Base-by-base conservation (phyloP, 2,329 filamentous ascomycete species). In the Corinectria fuckeliana region DNA sequence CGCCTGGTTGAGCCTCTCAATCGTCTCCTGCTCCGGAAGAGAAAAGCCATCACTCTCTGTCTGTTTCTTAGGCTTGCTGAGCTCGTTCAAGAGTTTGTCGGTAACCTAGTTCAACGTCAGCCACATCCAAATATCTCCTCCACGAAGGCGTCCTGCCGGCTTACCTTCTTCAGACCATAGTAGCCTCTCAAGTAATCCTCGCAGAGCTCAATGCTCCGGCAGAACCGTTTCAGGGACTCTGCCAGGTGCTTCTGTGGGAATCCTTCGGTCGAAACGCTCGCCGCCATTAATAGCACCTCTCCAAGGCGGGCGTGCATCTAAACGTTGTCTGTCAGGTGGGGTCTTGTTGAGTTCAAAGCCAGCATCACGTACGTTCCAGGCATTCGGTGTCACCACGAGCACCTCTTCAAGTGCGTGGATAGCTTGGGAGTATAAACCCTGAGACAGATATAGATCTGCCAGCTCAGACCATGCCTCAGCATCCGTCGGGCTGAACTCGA, bases 391-490 rank as follows among this genome's bases (percentile, higher is more conserved):
- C 57, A 96, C 82, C 50, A 98, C 81, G 42, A 99, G 77, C 18
- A 96, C 92, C 75, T 99, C 95, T 75, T 99, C 95, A 42, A 97
- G 79, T 60, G 92, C 90, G 75, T 90, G 97, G 50, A 97, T 88
- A 36, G 93, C 91, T 75, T 98, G 94, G 13, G 88, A 79, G 71
- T 91, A 92, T 69, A 94, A 78, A 1, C 90, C 92, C 72, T 94
- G 90, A 18, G 83, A 83, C 26, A 93, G 82, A 76, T 99, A 98
- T 61, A 97, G 78, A 73, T 97, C 92, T 52, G 91, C 87, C 67
- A 98, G 82, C 78, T 99, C 95, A 51, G 92, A 87, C 95, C 95
- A 99, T 9, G 91, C 89, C 79, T 99, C 95, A 5, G 90, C 88
- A 78, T 99, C 95, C 2, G 91, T 97, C 2, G 95, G 93, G 53